Evolutionary conservation across 1,284 basidiomycete genomes (phyloP).

Genomic region (Melampsora occidentalis): DNA sequence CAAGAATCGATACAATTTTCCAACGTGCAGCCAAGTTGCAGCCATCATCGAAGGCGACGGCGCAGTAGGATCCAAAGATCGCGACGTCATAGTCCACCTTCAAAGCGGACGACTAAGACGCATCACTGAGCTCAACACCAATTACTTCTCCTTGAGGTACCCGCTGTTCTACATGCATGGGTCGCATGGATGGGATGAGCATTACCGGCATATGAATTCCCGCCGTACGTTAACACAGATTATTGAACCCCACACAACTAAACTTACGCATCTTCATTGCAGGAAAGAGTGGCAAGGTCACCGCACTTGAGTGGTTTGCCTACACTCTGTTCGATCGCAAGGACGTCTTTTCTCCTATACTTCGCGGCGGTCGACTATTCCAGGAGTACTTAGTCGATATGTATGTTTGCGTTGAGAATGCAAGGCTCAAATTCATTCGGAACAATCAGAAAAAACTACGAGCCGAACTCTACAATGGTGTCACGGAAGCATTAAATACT

Average conservation of each 20-base stretch:
- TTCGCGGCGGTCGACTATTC: not conserved
- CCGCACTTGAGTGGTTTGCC: not conserved
- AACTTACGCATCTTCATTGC: not conserved
- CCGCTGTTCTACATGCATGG: not conserved
- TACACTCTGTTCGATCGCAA: not conserved
- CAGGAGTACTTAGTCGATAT: not conserved
- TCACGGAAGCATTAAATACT: conserved; percentile 49
- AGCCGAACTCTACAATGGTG: not conserved
- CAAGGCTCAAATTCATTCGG: not conserved
- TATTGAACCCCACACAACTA: not conserved
- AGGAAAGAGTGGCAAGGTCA: not conserved
- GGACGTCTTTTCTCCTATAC: not conserved
- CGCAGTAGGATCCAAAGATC: not conserved
- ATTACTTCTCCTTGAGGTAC: not conserved
- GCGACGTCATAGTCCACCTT: not conserved
- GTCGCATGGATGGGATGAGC: not conserved
- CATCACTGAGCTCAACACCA: not conserved
- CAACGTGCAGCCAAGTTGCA: not conserved
- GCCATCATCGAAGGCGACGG: not conserved
- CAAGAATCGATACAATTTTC: no score
- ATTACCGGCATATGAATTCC: not conserved
- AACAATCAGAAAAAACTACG: not conserved
- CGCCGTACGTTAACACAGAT: not conserved
- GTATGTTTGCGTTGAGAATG: not conserved
- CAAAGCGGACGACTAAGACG: not conserved